Evolutionary conservation across 2,329 filamentous ascomycete species (phyloP).

Genomic region (Sporothrix pseudoabietina): DNA sequence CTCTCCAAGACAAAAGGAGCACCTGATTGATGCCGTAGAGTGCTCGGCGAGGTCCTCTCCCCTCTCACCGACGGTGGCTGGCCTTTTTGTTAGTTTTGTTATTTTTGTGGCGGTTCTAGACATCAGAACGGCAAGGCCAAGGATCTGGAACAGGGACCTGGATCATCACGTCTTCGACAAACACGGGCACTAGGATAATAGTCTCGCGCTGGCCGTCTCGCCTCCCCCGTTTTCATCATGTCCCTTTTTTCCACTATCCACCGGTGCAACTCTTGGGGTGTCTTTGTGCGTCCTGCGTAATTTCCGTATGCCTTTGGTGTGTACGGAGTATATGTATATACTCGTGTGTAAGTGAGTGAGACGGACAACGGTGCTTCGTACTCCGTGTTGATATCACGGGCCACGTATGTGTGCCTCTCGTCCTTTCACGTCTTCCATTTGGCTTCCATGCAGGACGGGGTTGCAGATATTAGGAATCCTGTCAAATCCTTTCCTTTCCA

Average conservation of each 20-base stretch:
- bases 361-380: background rate
- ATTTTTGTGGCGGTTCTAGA: background rate
- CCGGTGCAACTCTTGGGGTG: background rate
- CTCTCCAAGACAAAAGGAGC: background rate
- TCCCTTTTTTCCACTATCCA: background rate
- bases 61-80: background rate
- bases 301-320: background rate
- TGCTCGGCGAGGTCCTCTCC: background rate
- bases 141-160: background rate
- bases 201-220: conserved; percentile 1
- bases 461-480: background rate
- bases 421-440: background rate
- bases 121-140: background rate
- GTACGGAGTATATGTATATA: background rate
- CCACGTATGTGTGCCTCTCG: background rate
- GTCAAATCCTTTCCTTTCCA: background rate
- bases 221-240: background rate
- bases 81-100: background rate
- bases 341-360: background rate
- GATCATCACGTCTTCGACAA: conserved; percentile 10
- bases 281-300: background rate
- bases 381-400: background rate
- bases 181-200: conserved; percentile 16
- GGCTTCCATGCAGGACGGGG: background rate
- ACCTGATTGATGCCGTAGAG: background rate